phyloP scores from a whole-genome alignment of 2,329 filamentous ascomycete species.

The Amesomyces nigricolor region DNA sequence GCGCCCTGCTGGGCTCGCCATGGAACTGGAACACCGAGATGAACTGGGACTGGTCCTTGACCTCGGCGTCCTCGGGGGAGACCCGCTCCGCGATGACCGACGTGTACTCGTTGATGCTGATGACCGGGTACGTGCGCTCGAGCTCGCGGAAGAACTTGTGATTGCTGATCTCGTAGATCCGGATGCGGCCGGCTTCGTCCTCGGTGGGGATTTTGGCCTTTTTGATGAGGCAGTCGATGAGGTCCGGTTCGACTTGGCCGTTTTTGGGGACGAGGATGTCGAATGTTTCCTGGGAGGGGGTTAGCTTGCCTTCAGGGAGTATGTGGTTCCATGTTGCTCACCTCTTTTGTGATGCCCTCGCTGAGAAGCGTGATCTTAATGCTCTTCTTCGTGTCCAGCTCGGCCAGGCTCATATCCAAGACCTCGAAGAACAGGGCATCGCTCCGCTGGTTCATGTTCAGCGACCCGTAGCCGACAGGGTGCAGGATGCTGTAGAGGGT shows the following conservation, averaged over 20 bases:
- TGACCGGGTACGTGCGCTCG: slow-evolving; percentile 62
- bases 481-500: slow-evolving; percentile 76
- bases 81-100: slow-evolving; percentile 75
- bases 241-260: slow-evolving; percentile 65
- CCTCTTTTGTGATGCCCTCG: slow-evolving; percentile 88
- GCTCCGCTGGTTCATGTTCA: slow-evolving; percentile 62
- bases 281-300: slow-evolving; percentile 56
- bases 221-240: slow-evolving; percentile 69
- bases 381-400: slow-evolving; percentile 87
- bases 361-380: slow-evolving; percentile 79
- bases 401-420: slow-evolving; percentile 86
- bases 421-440: slow-evolving; percentile 90
- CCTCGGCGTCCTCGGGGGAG: slow-evolving; percentile 64
- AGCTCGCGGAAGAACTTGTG: slow-evolving; percentile 82
- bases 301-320: slow-evolving; percentile 23
- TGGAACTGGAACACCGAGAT: slow-evolving; percentile 91
- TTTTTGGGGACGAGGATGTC: slow-evolving; percentile 87
- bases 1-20: slow-evolving; percentile 74
- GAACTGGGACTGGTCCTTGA: slow-evolving; percentile 46
- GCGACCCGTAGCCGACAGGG: slow-evolving; percentile 65
- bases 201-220: slow-evolving; percentile 78
- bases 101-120: slow-evolving; percentile 80
- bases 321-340: slow-evolving; percentile 35
- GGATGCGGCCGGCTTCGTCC: slow-evolving; percentile 59
- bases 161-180: slow-evolving; percentile 76